phyloP scores from a whole-genome alignment of 805 yeast species.

The Cyberlindnera meyerae region DNA sequence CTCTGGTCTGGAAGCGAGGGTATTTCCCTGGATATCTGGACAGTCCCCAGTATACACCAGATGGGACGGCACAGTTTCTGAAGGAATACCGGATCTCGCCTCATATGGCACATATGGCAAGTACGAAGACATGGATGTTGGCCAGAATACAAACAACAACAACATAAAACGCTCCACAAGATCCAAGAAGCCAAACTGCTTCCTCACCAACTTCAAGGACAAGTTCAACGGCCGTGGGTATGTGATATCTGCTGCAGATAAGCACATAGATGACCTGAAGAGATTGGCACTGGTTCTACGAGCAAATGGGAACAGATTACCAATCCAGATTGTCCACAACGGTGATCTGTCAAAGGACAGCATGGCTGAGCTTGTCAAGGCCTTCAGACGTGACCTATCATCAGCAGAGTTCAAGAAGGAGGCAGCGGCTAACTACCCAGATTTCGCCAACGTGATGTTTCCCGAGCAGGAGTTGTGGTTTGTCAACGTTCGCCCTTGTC shows the following conservation, averaged over 20 bases:
- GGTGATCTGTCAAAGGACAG: constrained; percentile 33
- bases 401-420: constrained; percentile 4
- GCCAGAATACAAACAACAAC: not conserved
- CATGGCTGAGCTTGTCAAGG: constrained; percentile 28
- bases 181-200: constrained; percentile 24
- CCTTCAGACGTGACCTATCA: constrained; percentile 27
- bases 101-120: constrained; percentile 8
- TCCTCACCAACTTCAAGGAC: constrained; percentile 25
- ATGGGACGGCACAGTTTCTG: constrained; percentile 31
- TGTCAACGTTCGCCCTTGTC: constrained; percentile 27
- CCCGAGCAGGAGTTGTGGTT: constrained; percentile 35
- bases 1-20: constrained; percentile 27
- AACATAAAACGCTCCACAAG: too few species aligned
- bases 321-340: constrained; percentile 43
- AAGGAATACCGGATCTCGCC: constrained; percentile 27
- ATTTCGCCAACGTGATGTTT: constrained; percentile 3
- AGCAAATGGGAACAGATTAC: constrained; percentile 43
- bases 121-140: not conserved
- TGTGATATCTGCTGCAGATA: constrained; percentile 45
- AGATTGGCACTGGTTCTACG: constrained; percentile 46
- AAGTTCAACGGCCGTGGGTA: constrained; percentile 44
- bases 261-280: constrained; percentile 41
- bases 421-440: constrained; percentile 2
- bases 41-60: constrained; percentile 31
- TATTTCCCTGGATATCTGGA: constrained; percentile 34